These are phyloP conservation scores for Nemania serpens DNA, from an alignment of 2,329 filamentous ascomycete species.

Conservation along the genomic window DNA sequence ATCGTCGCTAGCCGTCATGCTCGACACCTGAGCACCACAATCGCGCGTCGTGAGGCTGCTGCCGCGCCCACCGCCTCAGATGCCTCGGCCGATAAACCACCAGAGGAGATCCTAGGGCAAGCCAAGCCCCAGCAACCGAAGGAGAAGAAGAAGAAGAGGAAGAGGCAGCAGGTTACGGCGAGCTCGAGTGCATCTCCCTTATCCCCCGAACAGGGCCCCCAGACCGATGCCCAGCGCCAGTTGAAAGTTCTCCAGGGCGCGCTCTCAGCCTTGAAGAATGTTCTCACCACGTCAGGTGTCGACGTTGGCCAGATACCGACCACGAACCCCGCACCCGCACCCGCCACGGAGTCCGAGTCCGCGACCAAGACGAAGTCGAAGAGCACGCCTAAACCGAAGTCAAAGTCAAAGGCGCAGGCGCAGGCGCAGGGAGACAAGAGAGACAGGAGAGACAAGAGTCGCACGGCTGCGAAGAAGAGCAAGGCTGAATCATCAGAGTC, in stretches of 20 bases:
- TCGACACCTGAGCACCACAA: slow-evolving; percentile 32
- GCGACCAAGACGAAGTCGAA: not conserved
- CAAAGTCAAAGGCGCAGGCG: not conserved
- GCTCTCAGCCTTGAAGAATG: slow-evolving; percentile 45
- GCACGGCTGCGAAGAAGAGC: no score
- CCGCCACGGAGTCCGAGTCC: not conserved
- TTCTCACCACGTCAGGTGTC: slow-evolving; percentile 43
- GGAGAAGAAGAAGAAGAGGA: slow-evolving; percentile 10
- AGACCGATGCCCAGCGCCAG: slow-evolving; percentile 34
- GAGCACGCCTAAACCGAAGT: not conserved
- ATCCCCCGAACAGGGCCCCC: not conserved
- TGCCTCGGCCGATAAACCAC: slow-evolving; percentile 6
- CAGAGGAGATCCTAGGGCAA: not conserved
- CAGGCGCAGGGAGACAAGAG: not conserved
- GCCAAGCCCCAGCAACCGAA: not conserved
- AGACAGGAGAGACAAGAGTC: no score
- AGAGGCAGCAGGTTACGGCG: slow-evolving; percentile 11
- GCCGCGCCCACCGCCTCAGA: slow-evolving; percentile 6
- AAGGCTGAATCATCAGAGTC: no score
- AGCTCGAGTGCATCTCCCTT: not conserved
- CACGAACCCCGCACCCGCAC: not conserved
- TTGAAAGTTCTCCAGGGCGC: slow-evolving; percentile 45
- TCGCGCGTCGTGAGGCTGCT: slow-evolving; percentile 16
- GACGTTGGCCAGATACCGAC: slow-evolving; percentile 33
- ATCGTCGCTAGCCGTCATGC: slow-evolving; percentile 23